These are phyloP conservation scores for Alectoria sarmentosa DNA, from an alignment of 495 filamentous ascomycete genomes.

Conservation along the genomic window DNA sequence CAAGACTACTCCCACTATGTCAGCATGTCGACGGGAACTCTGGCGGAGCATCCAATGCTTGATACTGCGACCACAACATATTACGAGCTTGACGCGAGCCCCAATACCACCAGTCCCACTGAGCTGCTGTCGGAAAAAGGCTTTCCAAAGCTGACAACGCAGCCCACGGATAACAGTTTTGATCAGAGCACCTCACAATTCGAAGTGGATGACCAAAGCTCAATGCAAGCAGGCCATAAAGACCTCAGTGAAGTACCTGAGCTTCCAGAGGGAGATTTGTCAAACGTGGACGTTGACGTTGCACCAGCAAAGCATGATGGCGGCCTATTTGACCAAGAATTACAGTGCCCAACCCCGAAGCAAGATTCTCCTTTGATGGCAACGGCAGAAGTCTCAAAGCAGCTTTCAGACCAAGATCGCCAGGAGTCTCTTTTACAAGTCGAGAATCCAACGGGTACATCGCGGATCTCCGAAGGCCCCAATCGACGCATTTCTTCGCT, in stretches of 20 bases:
- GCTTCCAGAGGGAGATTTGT: slow-evolving; percentile 14
- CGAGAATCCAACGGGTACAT: not conserved
- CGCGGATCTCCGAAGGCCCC: not conserved
- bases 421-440: not conserved
- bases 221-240: slow-evolving; percentile 9
- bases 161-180: not conserved
- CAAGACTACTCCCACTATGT: slow-evolving; percentile 10
- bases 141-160: not conserved
- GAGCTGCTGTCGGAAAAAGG: not conserved
- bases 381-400: not conserved
- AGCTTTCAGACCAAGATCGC: not conserved
- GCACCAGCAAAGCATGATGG: not conserved
- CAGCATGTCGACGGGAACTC: slow-evolving; percentile 11
- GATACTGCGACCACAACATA: slow-evolving; percentile 8
- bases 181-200: not conserved
- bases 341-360: not conserved
- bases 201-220: not conserved
- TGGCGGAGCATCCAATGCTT: slow-evolving; percentile 7
- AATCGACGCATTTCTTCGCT: not conserved
- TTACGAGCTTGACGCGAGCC: slow-evolving; percentile 7
- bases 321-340: not conserved
- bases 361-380: not conserved
- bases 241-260: slow-evolving; percentile 17
- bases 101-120: slow-evolving; percentile 1
- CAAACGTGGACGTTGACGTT: not conserved